phyloP scores from a whole-genome alignment of 768 basidiomycete species.

The Xerocomellus dryophilus region DNA sequence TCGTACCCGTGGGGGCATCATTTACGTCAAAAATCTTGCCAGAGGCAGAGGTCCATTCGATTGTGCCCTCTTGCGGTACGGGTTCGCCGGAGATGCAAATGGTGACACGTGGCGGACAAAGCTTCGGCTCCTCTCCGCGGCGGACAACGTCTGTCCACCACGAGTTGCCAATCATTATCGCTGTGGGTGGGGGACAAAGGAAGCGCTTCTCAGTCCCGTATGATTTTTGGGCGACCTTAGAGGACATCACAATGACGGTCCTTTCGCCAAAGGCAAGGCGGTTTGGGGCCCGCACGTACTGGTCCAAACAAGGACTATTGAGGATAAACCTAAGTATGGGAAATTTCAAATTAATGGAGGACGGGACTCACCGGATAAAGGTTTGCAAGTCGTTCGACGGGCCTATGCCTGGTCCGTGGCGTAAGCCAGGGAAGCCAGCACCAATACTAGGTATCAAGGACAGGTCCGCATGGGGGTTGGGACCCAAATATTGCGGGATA shows the following conservation, averaged over 20 bases:
- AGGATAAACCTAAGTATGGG: constrained; percentile 12
- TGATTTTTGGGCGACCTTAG: constrained; percentile 94
- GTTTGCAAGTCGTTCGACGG: constrained; percentile 72
- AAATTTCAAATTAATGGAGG: constrained; percentile 19
- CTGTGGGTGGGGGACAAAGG: constrained; percentile 91
- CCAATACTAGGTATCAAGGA: constrained; percentile 61
- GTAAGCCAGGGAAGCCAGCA: constrained; percentile 62
- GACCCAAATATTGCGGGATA: constrained; percentile 53
- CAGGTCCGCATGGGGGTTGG: constrained; percentile 53
- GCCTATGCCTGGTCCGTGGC: constrained; percentile 55
- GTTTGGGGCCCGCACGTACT: constrained; percentile 81
- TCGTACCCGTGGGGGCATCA: constrained; percentile 76
- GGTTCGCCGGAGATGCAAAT: constrained; percentile 92
- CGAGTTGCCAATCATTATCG: constrained; percentile 88
- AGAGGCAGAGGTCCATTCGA: constrained; percentile 83
- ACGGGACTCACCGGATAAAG: constrained; percentile 63
- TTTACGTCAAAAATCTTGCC: constrained; percentile 83
- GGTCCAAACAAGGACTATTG: constrained; percentile 72
- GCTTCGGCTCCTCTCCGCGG: constrained; percentile 69
- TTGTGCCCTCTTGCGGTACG: constrained; percentile 76
- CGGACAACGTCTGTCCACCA: constrained; percentile 89
- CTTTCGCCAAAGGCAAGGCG: constrained; percentile 89
- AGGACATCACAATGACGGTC: constrained; percentile 96
- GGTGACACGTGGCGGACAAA: constrained; percentile 76
- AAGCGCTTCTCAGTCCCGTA: constrained; percentile 97